Base-by-base conservation (phyloP, 2,329 filamentous ascomycete genomes). In the Ophiostoma ulmi region DNA sequence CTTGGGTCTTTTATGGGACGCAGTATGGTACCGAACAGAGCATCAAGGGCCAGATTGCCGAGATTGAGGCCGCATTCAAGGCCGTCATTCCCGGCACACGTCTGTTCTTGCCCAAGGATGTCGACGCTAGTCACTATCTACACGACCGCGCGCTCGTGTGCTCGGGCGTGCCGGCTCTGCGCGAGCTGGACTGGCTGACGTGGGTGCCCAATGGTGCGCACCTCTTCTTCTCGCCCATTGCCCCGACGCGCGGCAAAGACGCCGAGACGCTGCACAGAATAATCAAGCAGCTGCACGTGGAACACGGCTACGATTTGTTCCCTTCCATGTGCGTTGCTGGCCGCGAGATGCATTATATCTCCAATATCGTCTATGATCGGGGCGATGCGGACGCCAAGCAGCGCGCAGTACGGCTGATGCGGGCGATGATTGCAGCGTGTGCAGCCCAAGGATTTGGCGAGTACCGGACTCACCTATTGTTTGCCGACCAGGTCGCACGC, bases 261-360 rank as follows among this genome's bases (percentile, higher is more conserved):
- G 84, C 82, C 1, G 78, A 78, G 63, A 74, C 78, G 1, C 80
- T 84, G 71, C 83, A 84, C 74, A 73, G 78, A 5, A 73, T 84
- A 36, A 83, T 78, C 66, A 72, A 69, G 13, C 77, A 75, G 5
- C 76, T 80, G 38, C 77, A 79, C 70, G 74, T 77, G n/a, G 79
- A 84, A 71, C 78, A 79, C 58, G 82, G 82, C 0, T 80, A 86
- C 69, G 84, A 86, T 74, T 81, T 85, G 68, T 82, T 86, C 70
- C 80, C 81, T 2, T 83, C 82, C 1, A 83, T 86, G 68, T 81
- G 80, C 65, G 80, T 86, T 5, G 83, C 83, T 11, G 80, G 83
- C 72, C 79, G 84, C 13, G 84, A 86, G 76, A 86, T 86, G 80
- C 84, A 86, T 75, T 82, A 86, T 74, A 86, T 87, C 71, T 81